These are phyloP conservation scores for Knoxdaviesia capensis DNA, from an alignment of 2,329 filamentous ascomycete species.

Conservation along the genomic window DNA sequence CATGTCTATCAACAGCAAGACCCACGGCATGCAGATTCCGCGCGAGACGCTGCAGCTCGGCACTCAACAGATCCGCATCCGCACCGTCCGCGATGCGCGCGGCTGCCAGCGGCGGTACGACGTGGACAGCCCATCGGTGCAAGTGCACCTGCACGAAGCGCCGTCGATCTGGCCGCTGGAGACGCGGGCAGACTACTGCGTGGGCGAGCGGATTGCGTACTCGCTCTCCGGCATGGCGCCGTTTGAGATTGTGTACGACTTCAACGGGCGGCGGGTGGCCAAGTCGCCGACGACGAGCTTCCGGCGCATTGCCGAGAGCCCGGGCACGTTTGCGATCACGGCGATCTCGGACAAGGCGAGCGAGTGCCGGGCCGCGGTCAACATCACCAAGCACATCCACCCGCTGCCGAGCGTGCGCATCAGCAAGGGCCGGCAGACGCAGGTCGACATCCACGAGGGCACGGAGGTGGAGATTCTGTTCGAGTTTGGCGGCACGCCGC, in stretches of 20 bases:
- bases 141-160: slow-evolving; percentile 82
- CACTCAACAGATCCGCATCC: slow-evolving; percentile 74
- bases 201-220: slow-evolving; percentile 86
- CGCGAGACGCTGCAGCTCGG: slow-evolving; percentile 70
- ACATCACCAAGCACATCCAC: slow-evolving; percentile 70
- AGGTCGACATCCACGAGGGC: slow-evolving; percentile 91
- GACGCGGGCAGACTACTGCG: slow-evolving; percentile 72
- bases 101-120: slow-evolving; percentile 71
- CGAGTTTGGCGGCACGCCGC: slow-evolving; percentile 85
- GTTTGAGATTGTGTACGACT: slow-evolving; percentile 84
- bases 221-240: slow-evolving; percentile 78
- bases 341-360: slow-evolving; percentile 74
- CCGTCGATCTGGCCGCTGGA: slow-evolving; percentile 81
- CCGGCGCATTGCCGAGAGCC: slow-evolving; percentile 78
- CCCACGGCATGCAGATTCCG: slow-evolving; percentile 67
- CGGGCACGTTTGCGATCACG: slow-evolving; percentile 75
- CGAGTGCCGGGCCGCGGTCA: slow-evolving; percentile 63
- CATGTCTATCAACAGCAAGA: slow-evolving; percentile 54
- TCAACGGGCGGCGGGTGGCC: slow-evolving; percentile 66
- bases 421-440: slow-evolving; percentile 59
- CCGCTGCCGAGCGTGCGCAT: slow-evolving; percentile 82
- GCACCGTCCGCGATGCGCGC: slow-evolving; percentile 69
- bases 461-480: slow-evolving; percentile 86
- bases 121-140: slow-evolving; percentile 52
- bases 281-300: slow-evolving; percentile 65